Evolutionary conservation across 2,329 filamentous ascomycete species (phyloP).

Genomic region (Clarireedia monteithiana): DNA sequence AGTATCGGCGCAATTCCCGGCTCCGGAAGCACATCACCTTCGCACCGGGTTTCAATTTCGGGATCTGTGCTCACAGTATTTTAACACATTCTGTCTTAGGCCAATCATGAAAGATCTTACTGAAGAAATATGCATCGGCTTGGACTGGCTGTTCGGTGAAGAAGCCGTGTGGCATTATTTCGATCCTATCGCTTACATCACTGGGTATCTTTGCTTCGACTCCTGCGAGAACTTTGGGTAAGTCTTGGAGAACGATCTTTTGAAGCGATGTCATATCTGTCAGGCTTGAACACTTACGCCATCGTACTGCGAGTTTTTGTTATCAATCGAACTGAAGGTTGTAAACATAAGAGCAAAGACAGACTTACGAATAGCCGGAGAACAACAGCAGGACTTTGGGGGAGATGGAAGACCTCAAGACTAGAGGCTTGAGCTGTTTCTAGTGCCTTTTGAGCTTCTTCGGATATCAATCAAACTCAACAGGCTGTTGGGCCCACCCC

Average conservation of each 20-base stretch:
- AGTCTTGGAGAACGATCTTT: slow-evolving; percentile 18
- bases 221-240: background rate
- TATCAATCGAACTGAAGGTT: background rate
- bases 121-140: background rate
- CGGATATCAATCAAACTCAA: background rate
- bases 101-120: background rate
- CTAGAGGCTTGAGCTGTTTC: background rate
- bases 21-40: background rate
- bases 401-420: background rate
- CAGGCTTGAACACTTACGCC: background rate
- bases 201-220: slow-evolving; percentile 32
- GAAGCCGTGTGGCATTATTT: background rate
- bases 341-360: too few species aligned
- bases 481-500: background rate
- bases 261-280: background rate
- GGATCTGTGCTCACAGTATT: background rate
- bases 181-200: slow-evolving; percentile 10
- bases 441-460: background rate
- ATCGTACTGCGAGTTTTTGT: background rate
- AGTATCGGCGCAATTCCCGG: background rate
- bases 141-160: background rate
- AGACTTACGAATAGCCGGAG: background rate
- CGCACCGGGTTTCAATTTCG: background rate
- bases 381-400: background rate
- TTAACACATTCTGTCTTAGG: background rate